Percentiles rank a stretch among this genome's conserved stretches.
These are phyloP conservation scores for Nicotiana sylvestris DNA, from an alignment of 257 asterid species.

Conservation along the genomic window DNA sequence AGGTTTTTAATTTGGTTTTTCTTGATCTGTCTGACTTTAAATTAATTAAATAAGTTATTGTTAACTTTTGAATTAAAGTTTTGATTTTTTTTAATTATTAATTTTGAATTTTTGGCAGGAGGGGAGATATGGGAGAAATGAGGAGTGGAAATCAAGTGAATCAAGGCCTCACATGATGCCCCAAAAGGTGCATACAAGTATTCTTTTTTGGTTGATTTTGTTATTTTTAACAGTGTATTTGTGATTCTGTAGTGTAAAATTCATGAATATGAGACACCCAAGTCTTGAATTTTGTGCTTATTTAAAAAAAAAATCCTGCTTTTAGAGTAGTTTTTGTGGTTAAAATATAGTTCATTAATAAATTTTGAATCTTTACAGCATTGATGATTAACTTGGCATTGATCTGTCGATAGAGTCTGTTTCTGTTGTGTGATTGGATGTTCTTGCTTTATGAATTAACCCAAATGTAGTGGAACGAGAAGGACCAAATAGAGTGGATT, in stretches of 20 bases:
- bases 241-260: neutral
- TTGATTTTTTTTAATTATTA: neutral
- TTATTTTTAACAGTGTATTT: neutral
- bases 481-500: neutral
- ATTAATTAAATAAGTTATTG: neutral
- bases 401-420: neutral
- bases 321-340: neutral
- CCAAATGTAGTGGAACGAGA: neutral
- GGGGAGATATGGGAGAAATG: slow-evolving; percentile 31
- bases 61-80: neutral
- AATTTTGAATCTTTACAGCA: neutral
- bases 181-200: slow-evolving; percentile 24
- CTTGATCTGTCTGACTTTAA: neutral
- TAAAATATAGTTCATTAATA: neutral
- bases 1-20: slow-evolving; percentile 16
- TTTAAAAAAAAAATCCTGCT: neutral
- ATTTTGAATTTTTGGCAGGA: slow-evolving; percentile 28
- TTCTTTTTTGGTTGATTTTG: neutral
- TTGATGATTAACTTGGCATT: neutral
- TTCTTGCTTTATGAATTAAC: neutral
- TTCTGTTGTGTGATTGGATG: neutral
- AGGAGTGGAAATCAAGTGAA: slow-evolving; percentile 21
- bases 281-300: neutral
- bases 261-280: neutral
- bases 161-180: slow-evolving; percentile 30